Base-by-base conservation (phyloP, 2,329 filamentous ascomycete species). In the Arthrobotrys iridis region DNA sequence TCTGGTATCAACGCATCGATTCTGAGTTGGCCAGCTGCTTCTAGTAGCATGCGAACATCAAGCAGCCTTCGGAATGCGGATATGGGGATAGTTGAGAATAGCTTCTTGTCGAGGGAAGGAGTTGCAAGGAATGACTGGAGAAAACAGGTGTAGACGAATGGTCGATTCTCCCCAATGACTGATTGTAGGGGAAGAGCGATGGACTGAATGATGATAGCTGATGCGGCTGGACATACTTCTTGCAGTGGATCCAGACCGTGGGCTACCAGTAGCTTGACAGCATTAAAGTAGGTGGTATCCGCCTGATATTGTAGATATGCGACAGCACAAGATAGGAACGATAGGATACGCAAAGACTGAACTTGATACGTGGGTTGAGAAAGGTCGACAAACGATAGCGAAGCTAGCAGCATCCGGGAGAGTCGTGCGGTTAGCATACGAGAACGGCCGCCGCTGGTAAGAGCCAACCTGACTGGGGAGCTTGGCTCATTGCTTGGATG, bases 171-270 rank as follows among this genome's bases (percentile, higher is more conserved):
- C 8, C 15, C 45, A 5, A 50, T 35, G 7, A 35, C 59, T 37
- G 70, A 62, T 22, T 57, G 70, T 6, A 74, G 62, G 15, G 70
- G 62, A 18, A 74, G 55, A 11, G 62, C 37, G 5, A 74, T 62
- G 15, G 62, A 46, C 24, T 48, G 60, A 8, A 62, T 41, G 24
- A 74, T 3, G 15, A 58, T 26, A 13, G 22, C 18, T 10, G 40
- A n/a, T 10, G 35, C n/a, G 3, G 35, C 26, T 13, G 15, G 20
- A 8, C 20, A n/a, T n/a, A 35, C 13, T 40, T 35, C 33, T n/a
- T n/a, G n/a, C 10, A 18, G 11, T 3, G 35, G 35, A 15, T 13
- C 22, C 13, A 74, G 48, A 6, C 33, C 70, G 20, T 40, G 22
- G 11, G 15, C 26, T 30, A 74, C 13, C 20, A 63, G 24, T 1